phyloP scores from a whole-genome alignment of 2,329 filamentous ascomycete genomes.

The Nigrograna mackinnonii region DNA sequence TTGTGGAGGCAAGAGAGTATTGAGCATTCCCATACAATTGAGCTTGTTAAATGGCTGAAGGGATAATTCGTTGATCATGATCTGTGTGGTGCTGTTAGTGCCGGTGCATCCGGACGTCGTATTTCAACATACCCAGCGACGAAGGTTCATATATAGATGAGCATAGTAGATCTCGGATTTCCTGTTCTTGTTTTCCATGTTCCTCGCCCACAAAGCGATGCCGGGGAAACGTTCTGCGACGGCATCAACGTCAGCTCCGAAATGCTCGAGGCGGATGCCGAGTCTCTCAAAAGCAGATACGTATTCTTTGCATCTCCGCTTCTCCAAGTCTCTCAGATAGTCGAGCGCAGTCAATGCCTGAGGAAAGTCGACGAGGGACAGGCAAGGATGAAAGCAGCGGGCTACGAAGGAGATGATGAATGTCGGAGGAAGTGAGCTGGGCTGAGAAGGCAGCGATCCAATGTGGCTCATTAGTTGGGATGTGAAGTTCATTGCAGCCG shows the following conservation, averaged over 20 bases:
- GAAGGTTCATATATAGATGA: conserved; percentile 63
- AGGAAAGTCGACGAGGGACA: conserved; percentile 65
- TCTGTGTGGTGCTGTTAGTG: no score
- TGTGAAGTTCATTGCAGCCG: conserved; percentile 51
- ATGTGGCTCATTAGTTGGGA: conserved; percentile 60
- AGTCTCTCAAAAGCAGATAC: conserved; percentile 58
- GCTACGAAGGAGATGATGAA: conserved; percentile 67
- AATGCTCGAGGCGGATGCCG: conserved; percentile 53
- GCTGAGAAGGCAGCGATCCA: conserved; percentile 61
- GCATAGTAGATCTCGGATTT: conserved; percentile 54
- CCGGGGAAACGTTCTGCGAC: conserved; percentile 57
- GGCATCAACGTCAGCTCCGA: conserved; percentile 50
- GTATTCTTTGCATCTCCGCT: conserved; percentile 62
- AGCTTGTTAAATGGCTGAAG: conserved; percentile 65
- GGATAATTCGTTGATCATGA: conserved; percentile 67
- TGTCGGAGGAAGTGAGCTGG: conserved; percentile 63
- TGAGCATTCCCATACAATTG: conserved; percentile 70
- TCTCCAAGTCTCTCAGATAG: conserved; percentile 67
- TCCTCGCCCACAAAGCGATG: conserved; percentile 59
- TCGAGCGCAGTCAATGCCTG: conserved; percentile 68
- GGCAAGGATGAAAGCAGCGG: conserved; percentile 59
- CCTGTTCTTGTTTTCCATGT: conserved; percentile 48
- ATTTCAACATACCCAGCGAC: conserved; percentile 67
- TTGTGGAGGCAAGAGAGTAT: conserved; percentile 67
- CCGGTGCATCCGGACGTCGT: no score